Base-by-base conservation (phyloP, 495 filamentous ascomycete species). In the Chaetomium cochliodes region DNA sequence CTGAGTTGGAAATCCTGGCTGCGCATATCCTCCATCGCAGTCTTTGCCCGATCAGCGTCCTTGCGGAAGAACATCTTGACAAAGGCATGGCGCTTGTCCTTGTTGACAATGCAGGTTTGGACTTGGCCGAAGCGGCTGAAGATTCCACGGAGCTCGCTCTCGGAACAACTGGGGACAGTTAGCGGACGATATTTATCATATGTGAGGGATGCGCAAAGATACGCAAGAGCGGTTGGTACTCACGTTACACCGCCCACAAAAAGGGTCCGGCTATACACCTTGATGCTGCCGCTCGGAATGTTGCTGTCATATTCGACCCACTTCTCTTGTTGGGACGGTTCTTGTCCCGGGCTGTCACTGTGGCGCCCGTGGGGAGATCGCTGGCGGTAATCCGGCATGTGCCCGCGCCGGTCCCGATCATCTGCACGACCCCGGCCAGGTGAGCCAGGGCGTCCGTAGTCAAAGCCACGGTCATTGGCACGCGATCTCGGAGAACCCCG, bases 231-330 rank as follows among this genome's bases (percentile, higher is more conserved):
- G 55, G 2, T 22, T 2, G 65, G 11, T 16, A 86, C 88, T 87
- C 84, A 91, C 86, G 90, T 93, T 68, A 97, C 94, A 75, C 96
- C 94, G 58, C 94, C 94, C 56, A 98, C 92, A 72, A 98, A 98
- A 2, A 98, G 84, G 25, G 94, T 98, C 61, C 94, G 86, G 73
- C 96, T 98, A 50, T 96, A 81, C 0, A 98, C 94, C 81, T 93
- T 96, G 76, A 98, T 96, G 68, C 83, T 85, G 57, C 87, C 87
- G 67, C 82, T 81, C 8, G 87, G 86, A 63, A 98, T 80, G 2
- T 77, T 84, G 50, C 84, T 80, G 73, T 98, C 94, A 78, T 87
- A 89, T 51, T 93, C 87, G 60, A 97, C 80, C 79, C 87, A 88
- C 77, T 96, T 97, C 9, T 87, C 83, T 41, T 69, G 71, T 49